phyloP scores from a whole-genome alignment of 805 yeast species.

The Wickerhamiella spandovensis region DNA sequence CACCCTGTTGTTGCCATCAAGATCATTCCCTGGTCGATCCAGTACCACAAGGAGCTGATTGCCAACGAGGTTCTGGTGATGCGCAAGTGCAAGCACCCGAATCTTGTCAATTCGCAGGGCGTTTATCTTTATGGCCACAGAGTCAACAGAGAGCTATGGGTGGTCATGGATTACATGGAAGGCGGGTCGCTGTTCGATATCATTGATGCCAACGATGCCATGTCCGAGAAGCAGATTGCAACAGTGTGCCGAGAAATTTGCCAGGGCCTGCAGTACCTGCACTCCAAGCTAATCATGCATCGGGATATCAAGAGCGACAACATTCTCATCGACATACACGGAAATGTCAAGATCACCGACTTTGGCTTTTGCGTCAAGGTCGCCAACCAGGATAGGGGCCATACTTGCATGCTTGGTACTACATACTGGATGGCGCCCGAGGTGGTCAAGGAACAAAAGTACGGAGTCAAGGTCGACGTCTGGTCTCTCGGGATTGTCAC shows the following conservation, averaged over 20 bases:
- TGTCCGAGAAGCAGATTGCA: constrained; percentile 82
- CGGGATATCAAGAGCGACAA: constrained; percentile 93
- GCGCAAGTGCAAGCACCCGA: constrained; percentile 90
- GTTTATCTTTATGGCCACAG: constrained; percentile 60
- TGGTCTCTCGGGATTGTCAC: constrained; percentile 89
- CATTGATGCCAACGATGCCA: constrained; percentile 61
- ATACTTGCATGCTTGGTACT: constrained; percentile 80
- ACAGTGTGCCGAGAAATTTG: constrained; percentile 84
- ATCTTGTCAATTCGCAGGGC: constrained; percentile 88
- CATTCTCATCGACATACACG: constrained; percentile 61
- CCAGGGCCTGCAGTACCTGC: constrained; percentile 63
- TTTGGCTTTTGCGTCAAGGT: constrained; percentile 79
- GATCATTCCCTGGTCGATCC: constrained; percentile 83
- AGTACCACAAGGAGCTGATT: constrained; percentile 88
- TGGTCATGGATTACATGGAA: constrained; percentile 98
- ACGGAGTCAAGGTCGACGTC: constrained; percentile 66
- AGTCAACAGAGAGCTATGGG: constrained; percentile 61
- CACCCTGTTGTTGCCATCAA: constrained; percentile 64
- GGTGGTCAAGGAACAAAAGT: constrained; percentile 71
- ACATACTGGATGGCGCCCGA: constrained; percentile 92
- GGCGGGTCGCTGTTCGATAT: constrained; percentile 96
- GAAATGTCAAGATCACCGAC: constrained; percentile 78
- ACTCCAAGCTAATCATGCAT: constrained; percentile 68
- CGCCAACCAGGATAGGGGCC: constrained; percentile 92
- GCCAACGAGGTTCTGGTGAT: constrained; percentile 92